Base-by-base conservation (phyloP, 140 eudicot genomes). In the Flaveria floridana region DNA sequence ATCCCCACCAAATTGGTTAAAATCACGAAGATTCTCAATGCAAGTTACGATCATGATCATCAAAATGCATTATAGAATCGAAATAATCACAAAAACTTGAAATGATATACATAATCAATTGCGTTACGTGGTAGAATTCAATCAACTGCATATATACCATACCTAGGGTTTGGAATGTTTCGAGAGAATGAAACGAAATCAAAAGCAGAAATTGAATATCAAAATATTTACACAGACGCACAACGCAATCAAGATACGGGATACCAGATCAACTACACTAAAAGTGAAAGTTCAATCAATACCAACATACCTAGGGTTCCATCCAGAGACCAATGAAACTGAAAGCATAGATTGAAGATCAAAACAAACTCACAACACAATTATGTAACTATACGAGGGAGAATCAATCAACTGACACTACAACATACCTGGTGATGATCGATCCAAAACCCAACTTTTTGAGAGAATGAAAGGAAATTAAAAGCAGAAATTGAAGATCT, bases 401-500 rank as follows among this genome's bases (percentile, higher is more conserved):
- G 61, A 48, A 71, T 20, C 23, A 13, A 41, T 44, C 30, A 42
- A 25, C 14, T 20, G 52, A 28, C 15, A 23, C 11, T 10, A 26
- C 28, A 51, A 64, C 61, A 7, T 79, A 78, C 82, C 73, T 76
- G 41, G 74, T 59, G 74, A 56, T 76, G 1, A 34, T 34, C 4
- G 81, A 68, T 78, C 72, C 34, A 37, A 70, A 70, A 59, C 5
- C 41, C 41, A 34, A 34, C 41, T 34, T 34, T 34, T 34, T 37
- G 63, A 61, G 63, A 30, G 72, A 59, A 47, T 19, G 2, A 10
- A 2, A 59, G 20, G 75, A 76, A 41, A 76, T 14, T 25, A 65
- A 61, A 41, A 47, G 75, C 39, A 75, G 73, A 80, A 75, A 68
- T 18, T 74, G 76, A 77, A 46, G 70, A 74, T 61, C 16, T 69